Percentiles rank a stretch among this genome's conserved stretches.
Conservation (phyloP, 306 rosid species). For the Pachyrhizus erosus region DNA sequence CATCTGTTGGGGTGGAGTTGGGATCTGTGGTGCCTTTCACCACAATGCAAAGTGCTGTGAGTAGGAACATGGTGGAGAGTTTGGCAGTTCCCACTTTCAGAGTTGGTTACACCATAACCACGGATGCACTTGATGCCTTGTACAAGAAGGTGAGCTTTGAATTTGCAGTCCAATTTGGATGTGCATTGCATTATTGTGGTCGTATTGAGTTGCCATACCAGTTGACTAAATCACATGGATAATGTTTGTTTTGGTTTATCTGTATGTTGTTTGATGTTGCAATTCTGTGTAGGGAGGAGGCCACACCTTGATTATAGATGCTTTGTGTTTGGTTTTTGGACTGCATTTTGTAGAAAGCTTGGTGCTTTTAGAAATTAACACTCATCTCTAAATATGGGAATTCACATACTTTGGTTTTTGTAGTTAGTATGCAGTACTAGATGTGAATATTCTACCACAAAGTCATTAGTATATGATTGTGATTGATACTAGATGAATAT, state of each 20-base stretch:
- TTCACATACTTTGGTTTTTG: neutral
- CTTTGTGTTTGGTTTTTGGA: neutral
- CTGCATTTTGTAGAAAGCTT: conserved; percentile 1
- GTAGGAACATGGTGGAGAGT: conserved; percentile 92
- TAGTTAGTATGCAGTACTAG: neutral
- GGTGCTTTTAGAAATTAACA: neutral
- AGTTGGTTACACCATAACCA: conserved; percentile 89
- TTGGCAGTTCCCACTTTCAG: conserved; percentile 84
- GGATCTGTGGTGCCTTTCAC: conserved; percentile 93
- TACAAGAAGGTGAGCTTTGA: conserved; percentile 77
- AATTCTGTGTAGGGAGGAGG: neutral
- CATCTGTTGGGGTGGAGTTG: conserved; percentile 62
- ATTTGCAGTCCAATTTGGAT: neutral
- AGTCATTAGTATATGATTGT: neutral
- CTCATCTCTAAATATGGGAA: neutral
- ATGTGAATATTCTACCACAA: neutral
- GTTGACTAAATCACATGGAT: neutral
- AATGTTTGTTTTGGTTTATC: neutral
- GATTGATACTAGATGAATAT: conserved; percentile 31
- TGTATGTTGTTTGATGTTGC: neutral
- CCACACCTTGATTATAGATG: neutral
- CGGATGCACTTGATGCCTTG: conserved; percentile 87
- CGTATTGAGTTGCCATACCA: neutral
- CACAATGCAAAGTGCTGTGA: conserved; percentile 95
- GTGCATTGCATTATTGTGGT: neutral